Base-by-base conservation (phyloP, 2,329 filamentous ascomycete species). In the Calonectria pauciramosa region DNA sequence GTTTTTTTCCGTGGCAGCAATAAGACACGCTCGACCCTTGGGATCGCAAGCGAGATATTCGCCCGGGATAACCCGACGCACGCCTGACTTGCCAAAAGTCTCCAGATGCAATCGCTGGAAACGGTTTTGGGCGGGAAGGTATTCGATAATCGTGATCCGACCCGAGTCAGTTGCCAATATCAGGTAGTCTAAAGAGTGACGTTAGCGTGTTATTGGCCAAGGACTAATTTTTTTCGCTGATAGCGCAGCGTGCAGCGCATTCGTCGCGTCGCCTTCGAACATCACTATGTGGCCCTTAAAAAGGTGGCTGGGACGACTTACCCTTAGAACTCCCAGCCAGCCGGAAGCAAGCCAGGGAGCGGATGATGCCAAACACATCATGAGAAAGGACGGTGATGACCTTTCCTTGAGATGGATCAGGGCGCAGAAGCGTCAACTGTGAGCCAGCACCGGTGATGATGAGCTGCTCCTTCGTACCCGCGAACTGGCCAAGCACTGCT, bases 1-100 rank as follows among this genome's bases (percentile, higher is more conserved):
- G 88, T 99, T 99, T 91, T 99, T 99, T 87, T 99, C 97, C 70
- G 96, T 91, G 7, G 96, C 96, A 13, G 97, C 96, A 75, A 99
- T 95, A 83, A 99, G 90, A 83, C 96, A 98, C 70, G 97, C 97
- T 87, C 97, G 93, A 71, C 97, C 97, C 86, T 98, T 98, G 34
- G 97, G 97, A 82, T 99, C 97, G 68, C 95, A 95, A 9, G 96
- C 97, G 34, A 99, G 91, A 82, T 98, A 99, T 85, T 99, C 96
- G 75, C 97, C 97, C 3, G 97, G 97, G 56, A 99, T 92, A 47
- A 99, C 96, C 81, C 97, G 93, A 72, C 97, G 93, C 68, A 99
- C 92, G 47, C 97, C 97, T 10, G 97, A 99, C 86, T 99, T 99
- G 79, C 97, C 97, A 84, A 98, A 99, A 0, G 97, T 99, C 88